Conservation (phyloP, 345 rosid genomes). For the Hypericum perforatum region DNA sequence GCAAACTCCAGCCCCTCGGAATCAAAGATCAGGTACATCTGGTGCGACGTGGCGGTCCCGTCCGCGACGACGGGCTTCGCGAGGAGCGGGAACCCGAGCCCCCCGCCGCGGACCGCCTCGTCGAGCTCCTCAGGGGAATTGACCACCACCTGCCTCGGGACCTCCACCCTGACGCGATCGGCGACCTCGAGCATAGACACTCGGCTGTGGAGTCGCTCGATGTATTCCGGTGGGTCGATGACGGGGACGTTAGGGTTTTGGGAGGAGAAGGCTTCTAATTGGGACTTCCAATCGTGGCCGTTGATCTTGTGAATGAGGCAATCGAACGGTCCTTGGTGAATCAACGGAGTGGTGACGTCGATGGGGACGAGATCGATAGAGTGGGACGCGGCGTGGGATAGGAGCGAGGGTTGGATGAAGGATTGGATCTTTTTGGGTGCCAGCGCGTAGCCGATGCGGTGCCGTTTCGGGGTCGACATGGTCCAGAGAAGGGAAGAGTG, state of each 20-base stretch:
- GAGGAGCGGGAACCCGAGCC: conserved; percentile 36
- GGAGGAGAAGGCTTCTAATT: conserved; percentile 25
- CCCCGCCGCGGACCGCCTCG: conserved; percentile 19
- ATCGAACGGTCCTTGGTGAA: conserved; percentile 50
- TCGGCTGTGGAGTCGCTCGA: conserved; percentile 36
- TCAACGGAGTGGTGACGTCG: conserved; percentile 31
- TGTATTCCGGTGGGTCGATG: conserved; percentile 34
- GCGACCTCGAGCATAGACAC: conserved; percentile 53
- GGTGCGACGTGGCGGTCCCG: conserved; percentile 42
- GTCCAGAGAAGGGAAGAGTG: not conserved
- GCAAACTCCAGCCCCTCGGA: conserved; percentile 33
- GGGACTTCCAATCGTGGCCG: conserved; percentile 37
- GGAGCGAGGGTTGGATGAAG: conserved; percentile 41
- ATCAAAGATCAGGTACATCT: conserved; percentile 42
- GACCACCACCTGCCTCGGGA: conserved; percentile 38
- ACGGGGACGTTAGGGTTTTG: conserved; percentile 37
- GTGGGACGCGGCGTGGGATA: conserved; percentile 25
- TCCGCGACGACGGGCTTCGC: conserved; percentile 47
- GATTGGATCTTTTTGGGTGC: conserved; percentile 37
- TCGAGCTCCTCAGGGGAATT: conserved; percentile 19
- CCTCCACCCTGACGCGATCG: conserved; percentile 21
- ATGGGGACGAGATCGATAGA: conserved; percentile 34
- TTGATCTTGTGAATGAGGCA: conserved; percentile 52
- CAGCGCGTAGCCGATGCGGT: conserved; percentile 40
- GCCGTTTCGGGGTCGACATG: conserved; percentile 5